Percentiles rank a stretch among this genome's conserved stretches.
Conservation (phyloP, 495 filamentous ascomycete species). For the Hypomontagnella monticulosa region DNA sequence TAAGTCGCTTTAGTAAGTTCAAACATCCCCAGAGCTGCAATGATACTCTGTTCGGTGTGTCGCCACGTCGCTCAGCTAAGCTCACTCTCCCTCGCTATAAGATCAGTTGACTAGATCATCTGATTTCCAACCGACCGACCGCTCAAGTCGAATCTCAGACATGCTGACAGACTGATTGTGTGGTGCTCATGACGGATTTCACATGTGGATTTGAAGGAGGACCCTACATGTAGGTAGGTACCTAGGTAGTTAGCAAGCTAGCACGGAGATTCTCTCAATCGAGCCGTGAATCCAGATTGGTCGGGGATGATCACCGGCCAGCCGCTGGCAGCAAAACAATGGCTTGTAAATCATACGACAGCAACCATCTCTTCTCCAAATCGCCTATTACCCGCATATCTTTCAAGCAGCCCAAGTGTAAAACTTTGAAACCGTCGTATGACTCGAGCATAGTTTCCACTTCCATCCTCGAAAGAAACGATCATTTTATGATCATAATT, state of each 20-base stretch:
- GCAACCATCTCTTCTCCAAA: neutral
- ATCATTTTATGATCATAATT: too few species aligned
- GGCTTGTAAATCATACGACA: slow-evolving; percentile 30
- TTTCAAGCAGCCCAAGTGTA: neutral
- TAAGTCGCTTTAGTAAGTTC: too few species aligned
- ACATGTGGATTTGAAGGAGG: neutral
- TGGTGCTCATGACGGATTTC: neutral
- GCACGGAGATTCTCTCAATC: too few species aligned
- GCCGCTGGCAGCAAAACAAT: slow-evolving; percentile 15
- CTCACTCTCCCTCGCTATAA: neutral
- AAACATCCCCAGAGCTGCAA: too few species aligned
- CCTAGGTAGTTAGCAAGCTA: neutral
- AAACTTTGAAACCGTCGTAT: slow-evolving; percentile 14
- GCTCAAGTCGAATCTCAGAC: neutral
- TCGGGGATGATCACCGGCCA: slow-evolving; percentile 1
- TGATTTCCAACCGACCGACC: neutral
- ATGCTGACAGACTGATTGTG: slow-evolving; percentile 1
- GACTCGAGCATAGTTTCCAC: slow-evolving; percentile 20
- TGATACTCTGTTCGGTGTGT: too few species aligned
- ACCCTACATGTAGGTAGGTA: neutral
- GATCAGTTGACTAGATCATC: neutral
- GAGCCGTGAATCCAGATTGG: slow-evolving; percentile 5
- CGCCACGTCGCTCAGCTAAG: neutral
- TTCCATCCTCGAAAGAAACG: too few species aligned
- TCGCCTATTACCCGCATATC: neutral